These are phyloP conservation scores for Coniochaeta sp. DNA, from an alignment of 2,329 filamentous ascomycete genomes.

Conservation along the genomic window DNA sequence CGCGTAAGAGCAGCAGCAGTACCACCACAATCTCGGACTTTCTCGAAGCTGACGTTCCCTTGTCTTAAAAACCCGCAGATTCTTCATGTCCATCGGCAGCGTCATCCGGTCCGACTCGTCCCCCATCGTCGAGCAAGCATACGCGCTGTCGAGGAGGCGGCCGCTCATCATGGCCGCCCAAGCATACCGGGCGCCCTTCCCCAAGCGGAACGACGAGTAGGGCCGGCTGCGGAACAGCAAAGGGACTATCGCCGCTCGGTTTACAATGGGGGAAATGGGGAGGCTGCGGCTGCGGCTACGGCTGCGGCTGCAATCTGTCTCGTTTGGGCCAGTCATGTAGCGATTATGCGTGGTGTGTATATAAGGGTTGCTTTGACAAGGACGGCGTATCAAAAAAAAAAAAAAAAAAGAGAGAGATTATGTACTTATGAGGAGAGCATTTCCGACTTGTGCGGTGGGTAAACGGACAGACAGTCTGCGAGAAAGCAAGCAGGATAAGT, in stretches of 20 bases:
- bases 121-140: constrained; percentile 66
- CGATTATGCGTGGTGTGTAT: background rate
- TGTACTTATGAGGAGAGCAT: background rate
- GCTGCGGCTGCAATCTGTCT: background rate
- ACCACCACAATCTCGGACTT: no score
- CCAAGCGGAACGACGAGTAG: constrained; percentile 10
- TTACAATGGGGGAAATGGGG: background rate
- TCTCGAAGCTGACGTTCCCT: background rate
- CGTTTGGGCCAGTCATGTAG: background rate
- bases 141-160: constrained; percentile 63
- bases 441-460: background rate
- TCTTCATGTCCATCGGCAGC: constrained; percentile 99
- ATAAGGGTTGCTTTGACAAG: background rate
- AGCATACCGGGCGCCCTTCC: constrained; percentile 26
- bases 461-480: background rate
- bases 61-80: no score
- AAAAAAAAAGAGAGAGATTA: no score
- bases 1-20: constrained; percentile 75
- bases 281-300: background rate
- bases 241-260: background rate
- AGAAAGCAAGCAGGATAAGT: background rate
- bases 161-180: constrained; percentile 58
- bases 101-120: constrained; percentile 90
- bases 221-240: background rate
- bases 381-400: background rate